Evolutionary conservation across 139 green algal species (phyloP).

Genomic region (Chlamydomonas schloesseri): DNA sequence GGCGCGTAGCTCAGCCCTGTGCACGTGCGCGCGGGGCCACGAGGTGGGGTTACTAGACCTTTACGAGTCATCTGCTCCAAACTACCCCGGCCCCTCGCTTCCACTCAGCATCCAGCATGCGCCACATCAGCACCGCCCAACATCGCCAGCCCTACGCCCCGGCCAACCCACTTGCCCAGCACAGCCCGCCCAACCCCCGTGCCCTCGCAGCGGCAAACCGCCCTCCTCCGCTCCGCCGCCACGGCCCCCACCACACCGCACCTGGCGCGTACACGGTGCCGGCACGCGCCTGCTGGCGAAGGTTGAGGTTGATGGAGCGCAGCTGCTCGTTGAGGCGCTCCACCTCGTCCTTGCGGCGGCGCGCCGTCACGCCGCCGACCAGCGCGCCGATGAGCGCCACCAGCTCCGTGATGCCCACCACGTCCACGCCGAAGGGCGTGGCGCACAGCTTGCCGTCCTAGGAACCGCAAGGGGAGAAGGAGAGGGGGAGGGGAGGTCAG

Average conservation of each 20-base stretch:
- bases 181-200: no score
- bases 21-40: no score
- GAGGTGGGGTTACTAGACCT: no score
- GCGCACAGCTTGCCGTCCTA: conserved; percentile 88
- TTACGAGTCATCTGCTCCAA: no score
- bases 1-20: conserved; percentile 61
- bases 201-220: no score
- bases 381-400: conserved; percentile 79
- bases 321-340: conserved; percentile 94
- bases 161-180: no score
- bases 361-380: conserved; percentile 76
- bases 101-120: no score
- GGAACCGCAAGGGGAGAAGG: not conserved
- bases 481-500: not conserved
- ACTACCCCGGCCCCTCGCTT: no score
- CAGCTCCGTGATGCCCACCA: conserved; percentile 96
- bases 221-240: no score
- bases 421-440: conserved; percentile 96
- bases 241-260: conserved; percentile 48
- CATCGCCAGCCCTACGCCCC: no score
- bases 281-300: conserved; percentile 91
- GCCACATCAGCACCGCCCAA: no score
- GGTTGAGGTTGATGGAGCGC: conserved; percentile 90
- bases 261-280: conserved; percentile 91
- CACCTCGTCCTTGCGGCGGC: conserved; percentile 88